Percentiles rank a stretch among this genome's conserved stretches.
phyloP scores from a whole-genome alignment of 805 yeast species.

The Candida suzukii region DNA sequence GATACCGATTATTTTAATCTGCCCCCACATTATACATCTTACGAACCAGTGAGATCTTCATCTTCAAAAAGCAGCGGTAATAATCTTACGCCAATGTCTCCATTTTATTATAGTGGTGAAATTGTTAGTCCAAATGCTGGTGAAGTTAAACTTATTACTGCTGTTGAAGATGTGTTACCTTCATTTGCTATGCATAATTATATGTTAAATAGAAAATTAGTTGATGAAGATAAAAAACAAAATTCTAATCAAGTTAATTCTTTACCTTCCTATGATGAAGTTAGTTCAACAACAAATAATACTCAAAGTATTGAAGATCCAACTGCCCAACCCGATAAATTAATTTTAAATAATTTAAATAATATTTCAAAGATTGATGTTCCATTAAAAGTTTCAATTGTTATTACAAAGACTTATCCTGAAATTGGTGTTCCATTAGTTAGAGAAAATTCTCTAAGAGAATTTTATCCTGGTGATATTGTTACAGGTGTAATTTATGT shows the following conservation, averaged over 20 bases:
- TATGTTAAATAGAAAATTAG: slow-evolving; percentile 13
- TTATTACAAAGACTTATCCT: slow-evolving; percentile 38
- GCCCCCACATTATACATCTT: no score
- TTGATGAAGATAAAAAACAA: background rate
- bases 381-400: slow-evolving; percentile 13
- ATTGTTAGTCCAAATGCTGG: background rate
- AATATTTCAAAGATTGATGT: slow-evolving; percentile 12
- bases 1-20: no score
- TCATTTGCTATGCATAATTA: slow-evolving; percentile 62
- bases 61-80: no score
- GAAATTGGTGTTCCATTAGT: slow-evolving; percentile 13
- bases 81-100: no score
- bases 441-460: slow-evolving; percentile 31
- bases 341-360: slow-evolving; percentile 16
- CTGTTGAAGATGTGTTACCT: slow-evolving; percentile 47
- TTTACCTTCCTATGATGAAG: background rate
- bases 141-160: background rate
- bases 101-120: no score
- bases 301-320: background rate
- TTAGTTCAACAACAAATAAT: background rate
- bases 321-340: slow-evolving; percentile 5
- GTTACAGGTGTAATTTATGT: slow-evolving; percentile 48
- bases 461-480: slow-evolving; percentile 58
- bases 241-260: background rate
- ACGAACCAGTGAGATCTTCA: no score